Percentiles rank a stretch among this genome's conserved stretches.
Evolutionary conservation across 2,329 filamentous ascomycete genomes (phyloP).

Genomic region (Xylaria sp.): DNA sequence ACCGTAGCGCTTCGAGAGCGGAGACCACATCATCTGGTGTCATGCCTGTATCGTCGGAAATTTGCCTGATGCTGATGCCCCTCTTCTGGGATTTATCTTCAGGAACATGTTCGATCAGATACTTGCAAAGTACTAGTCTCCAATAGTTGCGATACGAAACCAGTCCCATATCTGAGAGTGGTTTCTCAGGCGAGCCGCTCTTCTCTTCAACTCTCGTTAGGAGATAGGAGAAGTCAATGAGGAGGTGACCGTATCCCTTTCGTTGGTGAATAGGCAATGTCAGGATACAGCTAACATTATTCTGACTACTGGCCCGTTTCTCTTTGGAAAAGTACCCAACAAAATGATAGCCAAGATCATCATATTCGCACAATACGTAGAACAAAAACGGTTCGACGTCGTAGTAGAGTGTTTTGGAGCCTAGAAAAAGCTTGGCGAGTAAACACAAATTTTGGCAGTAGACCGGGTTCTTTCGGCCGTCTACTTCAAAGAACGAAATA

Average conservation of each 20-base stretch:
- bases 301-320: constrained; percentile 91
- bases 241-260: constrained; percentile 94
- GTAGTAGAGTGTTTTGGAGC: constrained; percentile 98
- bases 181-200: constrained; percentile 96
- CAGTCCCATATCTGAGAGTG: constrained; percentile 95
- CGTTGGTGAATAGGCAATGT: constrained; percentile 96
- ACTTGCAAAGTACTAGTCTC: constrained; percentile 87
- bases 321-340: constrained; percentile 99
- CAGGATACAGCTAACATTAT: constrained; percentile 97
- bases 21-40: constrained; percentile 97
- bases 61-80: constrained; percentile 71
- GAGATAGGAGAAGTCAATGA: constrained; percentile 98
- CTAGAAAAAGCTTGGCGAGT: constrained; percentile 95
- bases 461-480: constrained; percentile 96
- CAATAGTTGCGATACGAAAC: constrained; percentile 99
- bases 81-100: constrained; percentile 55
- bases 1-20: constrained; percentile 87
- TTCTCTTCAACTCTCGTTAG: constrained; percentile 93
- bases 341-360: constrained; percentile 92
- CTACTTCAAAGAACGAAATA: constrained; percentile 96
- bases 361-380: constrained; percentile 95
- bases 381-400: constrained; percentile 97
- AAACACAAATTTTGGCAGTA: constrained; percentile 98
- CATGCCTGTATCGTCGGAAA: constrained; percentile 92
- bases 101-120: constrained; percentile 72